Evolutionary conservation across 108 stramenopile species (phyloP).

Genomic region (Poteriospumella lacustris): DNA sequence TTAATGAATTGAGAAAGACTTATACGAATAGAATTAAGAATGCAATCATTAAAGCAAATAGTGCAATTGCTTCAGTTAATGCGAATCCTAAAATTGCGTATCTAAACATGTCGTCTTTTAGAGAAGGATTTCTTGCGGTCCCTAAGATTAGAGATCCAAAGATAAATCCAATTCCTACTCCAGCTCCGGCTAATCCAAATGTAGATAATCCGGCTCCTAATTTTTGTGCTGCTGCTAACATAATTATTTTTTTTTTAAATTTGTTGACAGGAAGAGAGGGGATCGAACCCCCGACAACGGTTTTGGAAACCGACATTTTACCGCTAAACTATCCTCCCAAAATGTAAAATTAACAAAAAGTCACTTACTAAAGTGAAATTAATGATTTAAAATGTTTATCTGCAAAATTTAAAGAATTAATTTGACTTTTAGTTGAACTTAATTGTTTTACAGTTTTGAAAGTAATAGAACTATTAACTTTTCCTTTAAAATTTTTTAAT

Average conservation of each 20-base stretch:
- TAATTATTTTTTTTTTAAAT: constrained; percentile 43
- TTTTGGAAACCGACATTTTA: constrained; percentile 27
- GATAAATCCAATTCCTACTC: constrained; percentile 40
- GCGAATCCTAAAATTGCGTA: constrained; percentile 38
- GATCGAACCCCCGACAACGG: constrained; percentile 8
- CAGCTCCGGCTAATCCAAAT: constrained; percentile 39
- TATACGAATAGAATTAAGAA: constrained; percentile 39
- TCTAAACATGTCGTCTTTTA: constrained; percentile 41
- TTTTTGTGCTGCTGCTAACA: constrained; percentile 35
- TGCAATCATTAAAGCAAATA: constrained; percentile 42
- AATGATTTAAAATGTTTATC: constrained; percentile 52
- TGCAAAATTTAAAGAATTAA: constrained; percentile 52
- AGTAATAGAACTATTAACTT: constrained; percentile 30
- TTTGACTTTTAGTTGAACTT: constrained; percentile 31
- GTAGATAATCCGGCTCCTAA: constrained; percentile 41
- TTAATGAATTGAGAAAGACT: not conserved
- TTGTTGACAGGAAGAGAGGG: constrained; percentile 20
- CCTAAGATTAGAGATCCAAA: constrained; percentile 44
- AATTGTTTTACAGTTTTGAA: constrained; percentile 38
- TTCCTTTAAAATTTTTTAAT: constrained; percentile 1
- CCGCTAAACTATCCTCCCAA: constrained; percentile 41
- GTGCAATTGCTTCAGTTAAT: constrained; percentile 42
- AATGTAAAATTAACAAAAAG: constrained; percentile 37
- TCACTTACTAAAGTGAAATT: constrained; percentile 32
- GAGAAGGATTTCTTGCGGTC: constrained; percentile 35